Percentiles rank a stretch among this genome's conserved stretches.
Conservation (phyloP, 257 asterid genomes). For the Solanum ossicruentum region DNA sequence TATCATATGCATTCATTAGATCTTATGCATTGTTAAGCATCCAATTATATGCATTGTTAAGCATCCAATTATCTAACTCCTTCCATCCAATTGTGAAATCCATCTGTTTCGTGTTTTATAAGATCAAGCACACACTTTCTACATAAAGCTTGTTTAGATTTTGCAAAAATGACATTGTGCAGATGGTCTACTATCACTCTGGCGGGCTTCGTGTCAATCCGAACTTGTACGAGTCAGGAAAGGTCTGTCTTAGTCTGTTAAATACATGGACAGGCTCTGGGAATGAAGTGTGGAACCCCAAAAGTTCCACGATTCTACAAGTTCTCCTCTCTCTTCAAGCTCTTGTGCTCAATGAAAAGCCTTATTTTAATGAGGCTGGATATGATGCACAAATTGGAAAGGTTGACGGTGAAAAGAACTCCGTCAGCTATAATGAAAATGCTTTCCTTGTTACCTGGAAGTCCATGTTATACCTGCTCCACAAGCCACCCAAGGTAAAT, state of each 20-base stretch:
- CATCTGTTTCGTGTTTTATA: neutral
- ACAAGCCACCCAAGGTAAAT: constrained; percentile 78
- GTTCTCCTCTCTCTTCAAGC: constrained; percentile 89
- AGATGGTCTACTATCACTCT: constrained; percentile 86
- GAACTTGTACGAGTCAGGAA: constrained; percentile 81
- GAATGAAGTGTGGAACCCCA: constrained; percentile 84
- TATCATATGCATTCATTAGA: neutral
- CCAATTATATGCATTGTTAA: neutral
- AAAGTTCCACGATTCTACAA: constrained; percentile 66
- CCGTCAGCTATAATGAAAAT: constrained; percentile 74
- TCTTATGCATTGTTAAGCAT: neutral
- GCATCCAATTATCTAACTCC: neutral
- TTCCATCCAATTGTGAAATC: neutral
- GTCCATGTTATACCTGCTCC: constrained; percentile 69
- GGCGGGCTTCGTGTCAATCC: constrained; percentile 94
- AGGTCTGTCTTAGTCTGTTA: constrained; percentile 77
- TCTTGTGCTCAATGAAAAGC: constrained; percentile 85
- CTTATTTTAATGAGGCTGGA: constrained; percentile 93
- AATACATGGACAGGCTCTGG: constrained; percentile 86
- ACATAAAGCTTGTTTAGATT: neutral
- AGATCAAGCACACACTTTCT: neutral
- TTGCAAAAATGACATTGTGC: constrained; percentile 13
- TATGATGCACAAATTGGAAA: constrained; percentile 76
- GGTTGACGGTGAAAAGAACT: constrained; percentile 85
- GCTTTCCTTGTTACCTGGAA: constrained; percentile 84